Base-by-base conservation (phyloP, 164 flowering plant genomes). In the Umbellularia californica region DNA sequence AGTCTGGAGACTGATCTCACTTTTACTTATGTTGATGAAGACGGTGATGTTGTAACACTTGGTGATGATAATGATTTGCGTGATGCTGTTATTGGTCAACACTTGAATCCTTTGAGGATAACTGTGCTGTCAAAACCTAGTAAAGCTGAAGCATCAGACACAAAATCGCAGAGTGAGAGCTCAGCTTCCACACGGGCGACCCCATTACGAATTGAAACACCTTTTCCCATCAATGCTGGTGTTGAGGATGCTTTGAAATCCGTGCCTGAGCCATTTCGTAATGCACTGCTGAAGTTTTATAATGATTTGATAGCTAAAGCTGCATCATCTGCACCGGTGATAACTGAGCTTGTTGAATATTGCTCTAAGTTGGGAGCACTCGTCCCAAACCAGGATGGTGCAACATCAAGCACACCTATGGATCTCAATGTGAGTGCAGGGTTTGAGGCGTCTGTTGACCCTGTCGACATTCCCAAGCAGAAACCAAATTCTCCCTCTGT, bases 1-100 rank as follows among this genome's bases (percentile, higher is more conserved):
- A 58, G 80, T 35, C 50, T 80, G 11, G 89, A 83, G 80, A 82
- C 89, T 70, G 92, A 87, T 76, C 27, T 95, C 19, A 80, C 72
- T 5, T 77, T 96, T 41, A 91, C 93, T 2, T 96, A 96, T 71
- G 58, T 82, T 58, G 97, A 96, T 82, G 97, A 90, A 82, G 98
- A 96, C 81, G 83, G 84, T 68, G 98, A 96, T 80, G 67, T 79
- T 17, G 91, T 94, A 0, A 81, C 97, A 11, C 93, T 96, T 35
- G 91, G 76, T 77, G 91, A 91, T 75, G 92, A 93, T 76, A 82
- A 83, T 51, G 99, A 96, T 84, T 85, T 96, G 50, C 74, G 27
- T 77, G 99, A 93, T 86, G 92, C 86, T 22, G 79, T 87, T 82
- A 81, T 70, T 65, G 6, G 17, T 55, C 99, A 93, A 84, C 50